Percentiles rank a stretch among this genome's conserved stretches.
Conservation (phyloP, 768 basidiomycete species). For the Suillus clintonianus region DNA sequence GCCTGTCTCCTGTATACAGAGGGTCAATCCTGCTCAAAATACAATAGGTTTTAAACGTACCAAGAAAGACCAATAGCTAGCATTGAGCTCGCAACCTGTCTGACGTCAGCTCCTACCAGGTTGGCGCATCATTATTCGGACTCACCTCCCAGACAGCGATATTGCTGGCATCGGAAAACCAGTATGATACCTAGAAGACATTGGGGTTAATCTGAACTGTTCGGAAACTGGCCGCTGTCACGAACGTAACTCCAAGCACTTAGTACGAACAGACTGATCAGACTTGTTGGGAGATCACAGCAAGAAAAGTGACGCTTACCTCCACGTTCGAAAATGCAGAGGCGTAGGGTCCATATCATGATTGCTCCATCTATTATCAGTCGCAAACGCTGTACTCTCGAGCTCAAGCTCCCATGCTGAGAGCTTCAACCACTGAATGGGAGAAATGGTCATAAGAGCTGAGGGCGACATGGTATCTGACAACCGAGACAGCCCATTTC, state of each 20-base stretch:
- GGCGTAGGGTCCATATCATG: slow-evolving; percentile 80
- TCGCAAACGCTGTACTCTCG: slow-evolving; percentile 56
- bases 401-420: slow-evolving; percentile 51
- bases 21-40: background rate
- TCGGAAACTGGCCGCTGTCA: slow-evolving; percentile 47
- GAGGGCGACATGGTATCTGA: background rate
- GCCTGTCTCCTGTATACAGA: slow-evolving; percentile 56
- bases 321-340: slow-evolving; percentile 61
- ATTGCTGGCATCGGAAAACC: slow-evolving; percentile 30
- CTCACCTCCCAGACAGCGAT: slow-evolving; percentile 48
- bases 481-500: background rate
- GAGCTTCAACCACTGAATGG: slow-evolving; percentile 27
- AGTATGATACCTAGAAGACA: slow-evolving; percentile 31
- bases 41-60: slow-evolving; percentile 25
- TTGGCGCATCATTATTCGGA: background rate
- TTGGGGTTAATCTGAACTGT: slow-evolving; percentile 27
- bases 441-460: background rate
- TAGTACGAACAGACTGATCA: background rate
- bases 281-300: background rate
- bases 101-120: background rate
- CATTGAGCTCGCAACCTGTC: slow-evolving; percentile 64
- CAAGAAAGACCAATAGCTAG: slow-evolving; percentile 74
- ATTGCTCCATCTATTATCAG: slow-evolving; percentile 64
- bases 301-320: slow-evolving; percentile 19
- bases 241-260: slow-evolving; percentile 62